Evolutionary conservation across 768 basidiomycete genomes (phyloP).

Genomic region (Pisolithus microcarpus): DNA sequence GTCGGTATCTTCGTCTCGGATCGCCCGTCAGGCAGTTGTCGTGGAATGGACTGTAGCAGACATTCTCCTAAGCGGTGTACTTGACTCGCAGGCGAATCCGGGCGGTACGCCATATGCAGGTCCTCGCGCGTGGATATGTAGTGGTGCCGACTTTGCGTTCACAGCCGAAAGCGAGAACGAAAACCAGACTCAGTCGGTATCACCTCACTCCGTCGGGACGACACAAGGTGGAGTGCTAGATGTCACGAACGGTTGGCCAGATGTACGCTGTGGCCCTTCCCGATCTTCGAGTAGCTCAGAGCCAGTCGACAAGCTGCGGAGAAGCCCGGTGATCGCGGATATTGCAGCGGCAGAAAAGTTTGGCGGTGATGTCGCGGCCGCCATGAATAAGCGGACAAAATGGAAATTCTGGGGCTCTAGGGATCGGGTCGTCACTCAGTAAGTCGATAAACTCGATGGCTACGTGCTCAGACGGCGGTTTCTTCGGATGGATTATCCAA

Average conservation of each 20-base stretch:
- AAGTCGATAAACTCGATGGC: not conserved
- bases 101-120: conserved; percentile 7
- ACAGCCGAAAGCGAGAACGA: conserved; percentile 6
- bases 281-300: not conserved
- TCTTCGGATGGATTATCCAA: not conserved
- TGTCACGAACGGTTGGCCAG: too few species aligned
- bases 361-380: not conserved
- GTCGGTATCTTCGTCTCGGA: not conserved
- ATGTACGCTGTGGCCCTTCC: too few species aligned
- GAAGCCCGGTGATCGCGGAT: not conserved
- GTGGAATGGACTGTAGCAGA: conserved; percentile 30
- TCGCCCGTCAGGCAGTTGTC: not conserved
- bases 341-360: not conserved
- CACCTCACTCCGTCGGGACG: not conserved
- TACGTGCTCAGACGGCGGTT: too few species aligned
- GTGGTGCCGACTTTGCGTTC: conserved; percentile 27
- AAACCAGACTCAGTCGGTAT: not conserved
- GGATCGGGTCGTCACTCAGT: not conserved
- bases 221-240: too few species aligned
- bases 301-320: not conserved
- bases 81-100: conserved; percentile 18
- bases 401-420: conserved; percentile 4
- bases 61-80: conserved; percentile 26
- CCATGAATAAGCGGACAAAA: not conserved
- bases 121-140: conserved; percentile 27